Base-by-base conservation (phyloP, 331 rosid species). In the Malus hybrid region DNA sequence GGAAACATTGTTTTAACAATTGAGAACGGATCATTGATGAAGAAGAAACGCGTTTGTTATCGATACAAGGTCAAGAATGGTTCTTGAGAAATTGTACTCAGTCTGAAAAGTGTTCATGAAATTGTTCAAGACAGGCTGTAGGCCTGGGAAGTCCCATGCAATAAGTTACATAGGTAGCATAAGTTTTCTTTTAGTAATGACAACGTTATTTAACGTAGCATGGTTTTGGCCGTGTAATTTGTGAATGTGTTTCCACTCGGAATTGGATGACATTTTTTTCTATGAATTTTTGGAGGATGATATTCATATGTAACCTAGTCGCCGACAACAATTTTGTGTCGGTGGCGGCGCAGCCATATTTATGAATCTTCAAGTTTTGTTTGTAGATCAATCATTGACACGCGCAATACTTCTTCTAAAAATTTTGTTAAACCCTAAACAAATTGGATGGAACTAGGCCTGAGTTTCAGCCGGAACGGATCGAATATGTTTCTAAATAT, bases 1-100 rank as follows among this genome's bases (percentile, higher is more conserved):
- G 96, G 96, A 32, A 87, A 87, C 68, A 86, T 91, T 56, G 86
- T 91, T 66, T 82, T 91, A 78, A 88, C 90, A 34, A 81, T 91
- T 78, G 88, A 87, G 36, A 91, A 91, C 42, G 60, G 80, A 46
- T 79, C 89, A 75, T 76, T 91, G 13, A 88, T 84, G 85, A 91
- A 91, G 90, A 91, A 87, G 90, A 91, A 91, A 82, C 89, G 83
- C 57, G 90, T 91, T 77, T 87, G 85, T 73, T 91, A 91, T 77
- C 96, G 96, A n/a, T 79, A 85, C 74, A 91, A 88, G 89, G 82
- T 81, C 78, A 88, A 83, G 61, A 50, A 84, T 57, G 48, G 72
- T 8, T 72, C 81, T 78, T 56, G 6, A 10, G n/a, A 7, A 5
- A 19, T 57, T 57, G 59, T 18, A 18, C 19, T 54, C 7, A 15